Base-by-base conservation (phyloP, 2,329 filamentous ascomycete genomes). In the Dendryphion nanum region DNA sequence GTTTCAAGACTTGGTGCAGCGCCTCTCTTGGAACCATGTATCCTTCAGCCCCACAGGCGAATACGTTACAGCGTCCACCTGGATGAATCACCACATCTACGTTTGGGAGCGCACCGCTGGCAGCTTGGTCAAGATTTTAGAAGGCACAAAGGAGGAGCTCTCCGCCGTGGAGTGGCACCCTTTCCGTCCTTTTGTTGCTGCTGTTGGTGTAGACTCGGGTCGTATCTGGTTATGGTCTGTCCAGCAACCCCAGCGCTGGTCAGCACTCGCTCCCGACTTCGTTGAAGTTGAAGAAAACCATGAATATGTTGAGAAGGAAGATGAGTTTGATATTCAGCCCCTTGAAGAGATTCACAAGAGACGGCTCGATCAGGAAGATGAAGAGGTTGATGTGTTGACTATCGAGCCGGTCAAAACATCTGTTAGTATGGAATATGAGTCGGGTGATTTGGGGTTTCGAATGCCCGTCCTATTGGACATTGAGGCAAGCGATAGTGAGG, bases 81-180 rank as follows among this genome's bases (percentile, higher is more conserved):
- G 89, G 66, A 97, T 97, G 75, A 98, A 98, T 59, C 90, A 96
- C 55, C 91, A 98, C 67, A 86, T 98, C 47, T 97, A 97, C 67
- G 90, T 97, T 18, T 97, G 91, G 93, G 93, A 98, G 69, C 82
- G 93, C 38, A 86, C 85, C 39, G 89, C 94, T 57, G 93, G 93
- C 35, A 95, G 89, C 66, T 72, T 98, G 40, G 90, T 96, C 37
- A 94, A 95, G 66, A 98, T 98, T 72, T 76, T 98, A 26, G 94
- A 98, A 64, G 91, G 93, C 1, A 90, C 91, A 1, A 94, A 94
- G 57, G 93, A 98, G 68, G 94, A 98, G 67, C 82, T 97, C 45
- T 91, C 91, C 1, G 86, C 94, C 4, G 90, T 98, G 18, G 93
- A 98, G 69, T 98, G 93, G 93, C 93, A 98, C 61, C 93, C 93